A percentile compares a stretch with the other conserved stretches of the same genome.
Conservation (phyloP, 495 filamentous ascomycete genomes). For the Penicillium cinerascens region DNA sequence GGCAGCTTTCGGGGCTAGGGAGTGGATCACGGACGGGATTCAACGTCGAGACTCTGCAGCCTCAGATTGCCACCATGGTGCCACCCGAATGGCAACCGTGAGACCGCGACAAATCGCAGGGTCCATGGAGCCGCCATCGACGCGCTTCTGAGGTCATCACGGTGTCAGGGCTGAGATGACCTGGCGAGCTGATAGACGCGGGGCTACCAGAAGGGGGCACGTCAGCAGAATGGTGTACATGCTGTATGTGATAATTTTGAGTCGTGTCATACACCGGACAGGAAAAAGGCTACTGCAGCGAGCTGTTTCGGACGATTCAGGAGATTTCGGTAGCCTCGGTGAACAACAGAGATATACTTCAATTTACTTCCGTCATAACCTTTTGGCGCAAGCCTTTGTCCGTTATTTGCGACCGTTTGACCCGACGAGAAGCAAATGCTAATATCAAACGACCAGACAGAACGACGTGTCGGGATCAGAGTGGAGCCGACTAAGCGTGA, state of each 20-base stretch:
- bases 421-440: neutral
- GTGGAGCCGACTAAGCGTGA: neutral
- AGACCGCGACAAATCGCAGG: conserved; percentile 5
- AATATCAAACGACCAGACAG: neutral
- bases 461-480: conserved; percentile 1
- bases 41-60: conserved; percentile 3
- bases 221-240: conserved; percentile 14
- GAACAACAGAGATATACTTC: neutral
- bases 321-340: neutral
- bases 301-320: conserved; percentile 5
- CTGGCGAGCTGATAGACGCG: neutral
- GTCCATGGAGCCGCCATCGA: conserved; percentile 2
- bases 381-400: neutral
- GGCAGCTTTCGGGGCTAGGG: neutral
- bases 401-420: neutral
- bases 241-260: conserved; percentile 16
- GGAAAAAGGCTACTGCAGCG: conserved; percentile 2
- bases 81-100: conserved; percentile 13
- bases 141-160: neutral
- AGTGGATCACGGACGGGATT: neutral
- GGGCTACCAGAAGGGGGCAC: neutral
- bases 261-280: conserved; percentile 19
- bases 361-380: neutral
- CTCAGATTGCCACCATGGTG: conserved; percentile 19
- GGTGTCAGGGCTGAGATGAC: conserved; percentile 6